Base-by-base conservation (phyloP, 2,329 filamentous ascomycete species). In the Hortaea werneckii region DNA sequence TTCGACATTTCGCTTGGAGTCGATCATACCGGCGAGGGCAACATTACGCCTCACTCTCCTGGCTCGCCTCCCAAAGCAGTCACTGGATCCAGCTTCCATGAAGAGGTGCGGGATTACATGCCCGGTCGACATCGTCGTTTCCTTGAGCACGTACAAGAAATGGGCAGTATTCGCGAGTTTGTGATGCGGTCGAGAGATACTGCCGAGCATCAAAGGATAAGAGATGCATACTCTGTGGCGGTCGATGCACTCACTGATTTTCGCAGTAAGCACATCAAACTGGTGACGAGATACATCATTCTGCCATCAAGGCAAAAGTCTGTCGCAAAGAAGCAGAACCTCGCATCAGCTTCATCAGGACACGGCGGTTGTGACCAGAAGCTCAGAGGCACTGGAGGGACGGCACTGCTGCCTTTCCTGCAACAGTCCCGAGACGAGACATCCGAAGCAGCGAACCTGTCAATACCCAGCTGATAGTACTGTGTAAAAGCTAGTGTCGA, bases 81-180 rank as follows among this genome's bases (percentile, higher is more conserved):
- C 56, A 39, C 53, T 55, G 29, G 49, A 52, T 27, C 29, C 29
- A 44, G 30, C 32, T 47, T 43, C 35, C 34, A 44, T 37, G 37
- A 71, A 55, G 71, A 76, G 54, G 76, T 77, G 72, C 66, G 73
- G 6, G 62, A 65, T 8, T 77, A 77, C 50, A 77, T 77, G 74
- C 74, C 74, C 2, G 70, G 70, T 0, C 65, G 69, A 4, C 74
- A 77, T 49, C 66, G 69, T 12, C 61, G 67, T n/a, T 76, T 77
- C 52, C 56, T 77, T 5, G 63, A 71, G 28, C 64, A 70, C 9
- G 57, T 77, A n/a, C 60, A 65, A 27, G 56, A 59, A 3, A 64
- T 67, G 10, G 64, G 70, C 6, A 73, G 73, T 39, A 64, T 77
- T 28, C 70, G 72, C 4, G 43, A 58, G 5, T 75, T 41, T 67